Evolutionary conservation across 371 early-diverging fungal species (phyloP), one percentile per base, ranked within the genome.

Genomic region (Syncephalis plumigaleata): DNA sequence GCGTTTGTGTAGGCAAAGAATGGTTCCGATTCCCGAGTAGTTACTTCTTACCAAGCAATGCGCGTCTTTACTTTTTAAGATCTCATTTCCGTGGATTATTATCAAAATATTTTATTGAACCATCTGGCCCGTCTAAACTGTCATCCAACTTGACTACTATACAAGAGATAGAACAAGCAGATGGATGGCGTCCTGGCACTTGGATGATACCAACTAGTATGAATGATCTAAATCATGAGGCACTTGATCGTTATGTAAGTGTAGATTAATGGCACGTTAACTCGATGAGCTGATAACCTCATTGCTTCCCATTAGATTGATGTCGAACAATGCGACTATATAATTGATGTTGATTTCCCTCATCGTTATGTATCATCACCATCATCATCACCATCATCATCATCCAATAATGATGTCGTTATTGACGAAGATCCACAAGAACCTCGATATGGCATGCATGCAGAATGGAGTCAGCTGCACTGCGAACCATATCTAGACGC

Each of bases 11-110:
- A 38, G 93, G 88, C 25, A 81, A 79, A 52, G 97, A 91, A 53
- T 96, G 97, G 97, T 81, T 89, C 55, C 65, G 91, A 17, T 93
- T 89, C 61, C 91, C 91, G 0, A 73, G 81, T 7, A 89, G 90
- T 51, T 94, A 79, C 64, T 85, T 88, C 54, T 59, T 94, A 18
- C 93, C 90, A 0, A 58, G 63, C 18, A 70, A 69, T 38, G 65
- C 69, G 13, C 64, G 71, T 5, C 49, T 86, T 24, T 68, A 65
- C 37, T 74, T 79, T 47, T 55, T 83, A 46, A 65, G 68, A 58
- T 68, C 71, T 26, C 56, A 66, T 7, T 83, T 79, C 53, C 61
- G 62, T 15, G 84, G 83, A 21, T 67, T 73, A 42, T 56, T 87
- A 16, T 85, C 87, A 0, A 72, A 78, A 24, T 64, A 68, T 9